Evolutionary conservation across 768 basidiomycete species (phyloP), one percentile per base, ranked within the genome.

Genomic region (Pleurotus tuber-regium): DNA sequence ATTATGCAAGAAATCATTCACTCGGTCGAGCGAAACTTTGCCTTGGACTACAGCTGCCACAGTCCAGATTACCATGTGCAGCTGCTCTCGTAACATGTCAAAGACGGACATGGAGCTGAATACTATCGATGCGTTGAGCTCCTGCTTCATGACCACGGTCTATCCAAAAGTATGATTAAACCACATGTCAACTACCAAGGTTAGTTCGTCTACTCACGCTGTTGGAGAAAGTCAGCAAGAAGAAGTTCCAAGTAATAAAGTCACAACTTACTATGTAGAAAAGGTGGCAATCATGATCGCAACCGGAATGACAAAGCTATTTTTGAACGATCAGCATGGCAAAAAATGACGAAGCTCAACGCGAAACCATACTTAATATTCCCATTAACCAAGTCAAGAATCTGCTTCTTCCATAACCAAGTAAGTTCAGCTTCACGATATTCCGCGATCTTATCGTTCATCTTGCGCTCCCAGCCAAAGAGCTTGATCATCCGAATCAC

Each of bases 401-500:
- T 59, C 59, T 81, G 77, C 43, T 74, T 65, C 59, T 76, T 79
- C 71, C 74, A 77, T 36, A 84, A 68, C 63, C 73, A 75, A 6
- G 59, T 50, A 11, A 90, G 65, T 62, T 90, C 88, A 2, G 75
- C 76, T 35, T 83, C 77, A 53, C 87, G 76, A 58, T 80, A 80
- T 24, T 75, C 73, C 19, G 73, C 66, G 41, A 91, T 70, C 44
- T 73, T 71, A 9, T 72, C 63, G 18, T 75, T 68, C 59, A 85
- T 76, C 43, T 79, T 74, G 53, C 76, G 73, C 73, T 83, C 76
- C 76, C 87, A 78, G 6, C 75, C 87, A 57, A 89, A 87, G 38
- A 87, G 68, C 64, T 89, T 87, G 60, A 86, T 71, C 79, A 87
- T 85, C 14, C 84, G 75, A 12, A 85, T 64, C 16, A 80, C 76